phyloP scores from a whole-genome alignment of 257 asterid genomes.

The Euphrasia confusa region DNA sequence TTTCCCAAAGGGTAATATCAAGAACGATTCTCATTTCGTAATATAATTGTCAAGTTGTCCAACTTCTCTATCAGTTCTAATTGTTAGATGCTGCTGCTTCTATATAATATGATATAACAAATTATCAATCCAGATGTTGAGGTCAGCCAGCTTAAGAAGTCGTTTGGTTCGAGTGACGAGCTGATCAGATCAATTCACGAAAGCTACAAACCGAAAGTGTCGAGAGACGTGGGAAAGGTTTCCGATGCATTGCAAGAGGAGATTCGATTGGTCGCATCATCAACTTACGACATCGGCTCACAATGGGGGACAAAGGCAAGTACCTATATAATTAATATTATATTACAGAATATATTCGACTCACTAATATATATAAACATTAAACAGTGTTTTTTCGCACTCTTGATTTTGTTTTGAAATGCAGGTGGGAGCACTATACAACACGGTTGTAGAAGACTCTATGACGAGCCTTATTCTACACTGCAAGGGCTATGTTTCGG shows the following conservation, averaged over 20 bases:
- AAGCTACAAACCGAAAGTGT: slow-evolving; percentile 20
- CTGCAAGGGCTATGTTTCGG: slow-evolving; percentile 48
- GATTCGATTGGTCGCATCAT: slow-evolving; percentile 37
- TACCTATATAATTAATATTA: not conserved
- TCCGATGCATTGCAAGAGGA: slow-evolving; percentile 24
- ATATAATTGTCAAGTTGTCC: too few relatives aligned
- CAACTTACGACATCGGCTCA: slow-evolving; percentile 36
- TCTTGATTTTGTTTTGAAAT: not conserved
- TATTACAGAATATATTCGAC: too few relatives aligned
- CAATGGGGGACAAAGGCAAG: slow-evolving; percentile 57
- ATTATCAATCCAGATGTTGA: slow-evolving; percentile 25
- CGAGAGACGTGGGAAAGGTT: slow-evolving; percentile 15
- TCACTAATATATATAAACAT: too few relatives aligned
- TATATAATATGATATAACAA: too few relatives aligned
- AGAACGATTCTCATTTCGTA: too few relatives aligned
- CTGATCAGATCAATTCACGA: slow-evolving; percentile 33
- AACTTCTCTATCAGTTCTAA: too few relatives aligned
- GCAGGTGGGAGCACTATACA: slow-evolving; percentile 45
- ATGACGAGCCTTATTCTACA: slow-evolving; percentile 39
- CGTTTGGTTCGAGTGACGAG: slow-evolving; percentile 51
- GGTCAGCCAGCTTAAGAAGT: slow-evolving; percentile 29
- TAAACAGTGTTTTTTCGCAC: too few relatives aligned
- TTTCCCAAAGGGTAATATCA: slow-evolving; percentile 23
- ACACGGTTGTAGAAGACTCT: slow-evolving; percentile 44
- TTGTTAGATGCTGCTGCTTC: too few relatives aligned